Percentiles rank a stretch among this genome's conserved stretches.
These are phyloP conservation scores for Barnettozyma hawaiiensis DNA, from an alignment of 1,139 yeast species.

Conservation along the genomic window DNA sequence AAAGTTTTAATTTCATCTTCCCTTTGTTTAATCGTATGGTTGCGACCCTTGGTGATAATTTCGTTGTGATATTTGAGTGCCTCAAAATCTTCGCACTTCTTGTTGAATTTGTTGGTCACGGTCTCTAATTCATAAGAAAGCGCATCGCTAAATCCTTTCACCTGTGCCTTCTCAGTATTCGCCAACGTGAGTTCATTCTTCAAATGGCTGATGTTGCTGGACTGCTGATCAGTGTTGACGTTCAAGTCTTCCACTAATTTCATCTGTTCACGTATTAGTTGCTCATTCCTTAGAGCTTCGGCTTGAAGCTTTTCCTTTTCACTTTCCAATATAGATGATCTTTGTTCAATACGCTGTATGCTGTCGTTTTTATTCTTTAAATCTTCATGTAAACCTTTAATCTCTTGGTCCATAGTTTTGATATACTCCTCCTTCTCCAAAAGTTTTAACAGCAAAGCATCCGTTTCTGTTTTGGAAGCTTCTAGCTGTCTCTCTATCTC, in stretches of 20 bases:
- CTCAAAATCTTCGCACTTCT: constrained; percentile 4
- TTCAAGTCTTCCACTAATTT: constrained; percentile 2
- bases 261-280: background rate
- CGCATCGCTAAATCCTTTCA: background rate
- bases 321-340: background rate
- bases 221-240: background rate
- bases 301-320: background rate
- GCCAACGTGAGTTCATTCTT: background rate
- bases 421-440: constrained; percentile 1
- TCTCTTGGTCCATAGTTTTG: background rate
- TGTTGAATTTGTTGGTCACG: constrained; percentile 1
- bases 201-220: background rate
- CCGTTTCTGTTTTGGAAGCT: background rate
- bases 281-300: background rate
- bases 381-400: background rate
- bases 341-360: background rate
- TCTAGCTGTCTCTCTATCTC: background rate
- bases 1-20: constrained; percentile 7
- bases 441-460: background rate
- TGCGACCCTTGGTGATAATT: background rate
- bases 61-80: constrained; percentile 4
- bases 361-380: background rate
- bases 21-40: constrained; percentile 4
- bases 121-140: constrained; percentile 4
- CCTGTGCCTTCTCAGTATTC: background rate